Conservation (phyloP, 1,139 yeast genomes). For the Suhomyces guaymorum region DNA sequence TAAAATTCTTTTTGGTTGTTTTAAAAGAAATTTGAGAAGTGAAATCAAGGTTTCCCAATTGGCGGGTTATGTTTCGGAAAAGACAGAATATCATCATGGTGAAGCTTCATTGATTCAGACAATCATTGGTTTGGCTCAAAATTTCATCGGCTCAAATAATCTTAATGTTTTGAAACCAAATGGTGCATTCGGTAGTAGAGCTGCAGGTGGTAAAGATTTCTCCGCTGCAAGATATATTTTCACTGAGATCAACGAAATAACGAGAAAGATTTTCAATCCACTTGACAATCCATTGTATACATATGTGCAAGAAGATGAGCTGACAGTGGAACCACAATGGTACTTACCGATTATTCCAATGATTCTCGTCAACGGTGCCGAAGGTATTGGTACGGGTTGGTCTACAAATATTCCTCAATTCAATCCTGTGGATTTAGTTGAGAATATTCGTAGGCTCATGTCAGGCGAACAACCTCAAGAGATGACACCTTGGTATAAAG, state of each 20-base stretch:
- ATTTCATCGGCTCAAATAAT: conserved; percentile 91
- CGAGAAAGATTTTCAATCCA: conserved; percentile 74
- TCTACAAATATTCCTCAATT: conserved; percentile 89
- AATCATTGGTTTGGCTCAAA: conserved; percentile 91
- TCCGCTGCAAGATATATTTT: conserved; percentile 98
- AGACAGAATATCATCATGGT: conserved; percentile 96
- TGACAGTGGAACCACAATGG: conserved; percentile 95
- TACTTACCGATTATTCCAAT: conserved; percentile 91
- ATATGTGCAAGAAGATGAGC: conserved; percentile 91
- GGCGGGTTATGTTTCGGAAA: conserved; percentile 86
- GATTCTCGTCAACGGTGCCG: conserved; percentile 91
- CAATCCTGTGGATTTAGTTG: conserved; percentile 82
- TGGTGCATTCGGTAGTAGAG: conserved; percentile 97
- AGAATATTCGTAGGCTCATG: conserved; percentile 73
- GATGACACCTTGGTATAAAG: conserved; percentile 93
- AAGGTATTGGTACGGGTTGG: conserved; percentile 99
- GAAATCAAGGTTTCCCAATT: conserved; percentile 92
- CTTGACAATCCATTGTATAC: conserved; percentile 77
- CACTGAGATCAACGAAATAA: conserved; percentile 77
- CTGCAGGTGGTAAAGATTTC: conserved; percentile 97
- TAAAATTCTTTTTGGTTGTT: conserved; percentile 85
- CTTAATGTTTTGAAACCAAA: conserved; percentile 82
- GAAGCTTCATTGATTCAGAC: conserved; percentile 86
- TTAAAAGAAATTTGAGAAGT: conserved; percentile 71
- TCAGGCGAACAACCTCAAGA: conserved; percentile 67